A percentile compares a stretch with the other conserved stretches of the same genome.
Conservation (phyloP, 495 filamentous ascomycete genomes). For the Talaromyces thailandensis region DNA sequence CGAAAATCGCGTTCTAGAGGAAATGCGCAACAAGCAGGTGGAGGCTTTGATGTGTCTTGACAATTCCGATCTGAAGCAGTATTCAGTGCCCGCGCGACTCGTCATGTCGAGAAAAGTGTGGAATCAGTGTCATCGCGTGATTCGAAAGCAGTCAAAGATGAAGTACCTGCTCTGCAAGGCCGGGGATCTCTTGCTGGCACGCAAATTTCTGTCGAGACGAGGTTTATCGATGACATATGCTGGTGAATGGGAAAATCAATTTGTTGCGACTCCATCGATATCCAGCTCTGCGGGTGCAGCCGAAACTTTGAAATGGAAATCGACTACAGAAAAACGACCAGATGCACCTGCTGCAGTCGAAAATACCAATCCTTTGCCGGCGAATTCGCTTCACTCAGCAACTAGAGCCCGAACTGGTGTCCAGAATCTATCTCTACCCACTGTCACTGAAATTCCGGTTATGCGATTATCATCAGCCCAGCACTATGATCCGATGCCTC, state of each 20-base stretch:
- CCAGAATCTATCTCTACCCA: background rate
- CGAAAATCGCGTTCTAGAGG: constrained; percentile 19
- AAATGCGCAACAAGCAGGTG: constrained; percentile 26
- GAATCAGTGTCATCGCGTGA: constrained; percentile 7
- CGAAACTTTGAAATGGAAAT: constrained; percentile 15
- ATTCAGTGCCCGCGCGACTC: constrained; percentile 13
- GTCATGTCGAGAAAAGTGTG: constrained; percentile 14
- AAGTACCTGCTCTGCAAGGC: constrained; percentile 20
- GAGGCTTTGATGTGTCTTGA: constrained; percentile 19
- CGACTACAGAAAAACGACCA: background rate
- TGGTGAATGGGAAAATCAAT: constrained; percentile 23
- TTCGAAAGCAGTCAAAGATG: constrained; percentile 5
- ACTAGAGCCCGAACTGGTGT: background rate
- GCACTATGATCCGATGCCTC: background rate
- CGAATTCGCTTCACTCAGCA: background rate
- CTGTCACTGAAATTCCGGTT: background rate
- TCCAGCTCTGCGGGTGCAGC: background rate
- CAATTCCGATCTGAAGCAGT: constrained; percentile 14
- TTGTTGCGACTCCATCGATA: constrained; percentile 10
- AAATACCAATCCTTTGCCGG: background rate
- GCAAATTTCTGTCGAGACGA: constrained; percentile 18
- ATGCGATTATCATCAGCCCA: background rate
- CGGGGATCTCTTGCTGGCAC: constrained; percentile 19
- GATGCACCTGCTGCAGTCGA: background rate
- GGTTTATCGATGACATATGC: constrained; percentile 17